These are phyloP conservation scores for Begonia peltatifolia DNA, from an alignment of 306 rosid species.

Conservation along the genomic window DNA sequence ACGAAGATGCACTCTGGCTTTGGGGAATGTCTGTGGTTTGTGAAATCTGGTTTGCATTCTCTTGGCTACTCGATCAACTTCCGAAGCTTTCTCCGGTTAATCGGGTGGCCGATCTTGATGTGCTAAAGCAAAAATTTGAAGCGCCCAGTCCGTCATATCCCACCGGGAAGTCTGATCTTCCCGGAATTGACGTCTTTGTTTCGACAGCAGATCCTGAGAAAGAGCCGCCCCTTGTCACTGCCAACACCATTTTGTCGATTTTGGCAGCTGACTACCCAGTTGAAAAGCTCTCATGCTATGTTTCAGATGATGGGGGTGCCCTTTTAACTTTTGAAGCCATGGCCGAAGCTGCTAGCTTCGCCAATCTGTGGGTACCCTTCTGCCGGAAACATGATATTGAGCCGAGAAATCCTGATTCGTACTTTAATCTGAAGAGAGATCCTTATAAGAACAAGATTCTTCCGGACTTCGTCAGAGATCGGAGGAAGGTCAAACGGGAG, in stretches of 20 bases:
- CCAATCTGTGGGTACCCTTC: slow-evolving; percentile 85
- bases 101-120: slow-evolving; percentile 75
- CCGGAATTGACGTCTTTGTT: slow-evolving; percentile 83
- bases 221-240: slow-evolving; percentile 94
- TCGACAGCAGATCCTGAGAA: slow-evolving; percentile 98
- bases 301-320: slow-evolving; percentile 97
- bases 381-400: slow-evolving; percentile 86
- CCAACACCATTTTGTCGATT: slow-evolving; percentile 86
- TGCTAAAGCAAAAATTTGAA: slow-evolving; percentile 82
- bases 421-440: slow-evolving; percentile 78
- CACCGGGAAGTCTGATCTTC: slow-evolving; percentile 89
- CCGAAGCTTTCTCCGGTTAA: slow-evolving; percentile 83
- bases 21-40: slow-evolving; percentile 98
- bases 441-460: slow-evolving; percentile 83
- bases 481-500: slow-evolving; percentile 85
- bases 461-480: slow-evolving; percentile 84
- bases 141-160: slow-evolving; percentile 54
- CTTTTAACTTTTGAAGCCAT: slow-evolving; percentile 95
- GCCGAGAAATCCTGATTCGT: slow-evolving; percentile 91
- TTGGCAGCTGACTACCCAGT: slow-evolving; percentile 87
- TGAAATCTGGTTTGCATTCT: slow-evolving; percentile 95
- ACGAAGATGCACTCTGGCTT: slow-evolving; percentile 73
- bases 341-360: slow-evolving; percentile 99
- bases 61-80: slow-evolving; percentile 91
- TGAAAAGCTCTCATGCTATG: slow-evolving; percentile 94